phyloP scores from a whole-genome alignment of 352 stramenopile genomes.

The Globisporangium echinulatum region DNA sequence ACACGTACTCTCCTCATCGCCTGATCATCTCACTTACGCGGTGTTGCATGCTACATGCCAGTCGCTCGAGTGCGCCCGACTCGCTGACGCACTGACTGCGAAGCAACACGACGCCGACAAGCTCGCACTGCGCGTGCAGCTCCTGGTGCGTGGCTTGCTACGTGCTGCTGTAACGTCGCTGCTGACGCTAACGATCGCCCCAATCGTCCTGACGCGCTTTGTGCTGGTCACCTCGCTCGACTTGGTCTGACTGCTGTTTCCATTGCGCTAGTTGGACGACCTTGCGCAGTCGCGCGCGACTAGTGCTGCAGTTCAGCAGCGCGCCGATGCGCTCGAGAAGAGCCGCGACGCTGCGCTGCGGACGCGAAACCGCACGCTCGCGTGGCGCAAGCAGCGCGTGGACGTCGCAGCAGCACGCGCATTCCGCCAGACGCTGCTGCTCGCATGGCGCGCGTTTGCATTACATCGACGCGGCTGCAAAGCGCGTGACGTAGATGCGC shows the following conservation, averaged over 20 bases:
- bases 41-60: constrained; percentile 1
- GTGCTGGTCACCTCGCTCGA: too few relatives aligned
- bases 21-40: background rate
- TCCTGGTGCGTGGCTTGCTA: constrained; percentile 15
- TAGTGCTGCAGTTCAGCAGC: constrained; percentile 1
- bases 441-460: constrained; percentile 20
- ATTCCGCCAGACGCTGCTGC: constrained; percentile 14
- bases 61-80: constrained; percentile 15
- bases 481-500: background rate
- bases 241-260: too few relatives aligned
- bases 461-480: constrained; percentile 1
- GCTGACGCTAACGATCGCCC: background rate
- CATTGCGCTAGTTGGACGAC: constrained; percentile 19
- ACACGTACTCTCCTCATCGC: too few relatives aligned
- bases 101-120: constrained; percentile 29
- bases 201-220: background rate
- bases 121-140: constrained; percentile 8
- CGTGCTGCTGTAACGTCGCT: background rate
- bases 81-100: constrained; percentile 11
- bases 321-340: constrained; percentile 16
- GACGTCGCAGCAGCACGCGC: constrained; percentile 1
- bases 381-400: constrained; percentile 21
- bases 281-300: constrained; percentile 12
- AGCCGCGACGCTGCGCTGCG: constrained; percentile 14
- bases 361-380: constrained; percentile 29